Base-by-base conservation (phyloP, 2,329 filamentous ascomycete species). In the Fusarium equiseti region DNA sequence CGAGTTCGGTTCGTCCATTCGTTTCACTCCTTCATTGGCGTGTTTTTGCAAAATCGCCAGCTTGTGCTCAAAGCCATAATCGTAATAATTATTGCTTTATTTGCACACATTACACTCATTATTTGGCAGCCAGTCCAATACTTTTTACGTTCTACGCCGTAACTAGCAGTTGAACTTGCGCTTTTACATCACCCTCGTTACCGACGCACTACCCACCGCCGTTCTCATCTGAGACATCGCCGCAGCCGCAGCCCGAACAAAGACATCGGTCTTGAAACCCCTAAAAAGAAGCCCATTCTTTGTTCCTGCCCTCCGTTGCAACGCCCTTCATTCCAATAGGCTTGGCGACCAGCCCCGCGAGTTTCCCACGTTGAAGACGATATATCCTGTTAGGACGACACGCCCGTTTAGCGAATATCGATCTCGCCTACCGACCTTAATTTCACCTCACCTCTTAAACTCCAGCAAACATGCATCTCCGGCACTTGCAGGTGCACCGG, bases 311-410 rank as follows among this genome's bases (percentile, higher is more conserved):
- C 59, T 68, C 63, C 29, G 68, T 63, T 70, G 66, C 43, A 59
- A 61, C 68, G 63, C 66, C 59, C 38, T 67, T 43, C 77, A 78
- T 80, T 80, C 78, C 76, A 77, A 68, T 58, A 52, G 35, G 61
- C 58, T 44, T 22, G 35, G 29, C 57, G 40, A 62, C 71, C 70
- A 75, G 55, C 70, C 67, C 58, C 62, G 60, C 73, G 61, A 63
- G 40, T 72, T 63, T 22, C 24, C 20, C 42, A 42, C 62, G 44
- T 35, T 26, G 38, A 60, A 40, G 62, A 55, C 63, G 46, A 76
- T 64, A 74, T 58, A 73, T 73, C 48, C 52, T 24, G 46, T 20
- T 29, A 15, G 4, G 16, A 53, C 54, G 27, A 49, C 60, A 20
- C 45, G 27, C 12, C 27, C 42, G 45, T 50, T 32, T 26, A 26